These are phyloP conservation scores for Pisolithus thermaeus DNA, from an alignment of 1,284 basidiomycete species.

Conservation along the genomic window DNA sequence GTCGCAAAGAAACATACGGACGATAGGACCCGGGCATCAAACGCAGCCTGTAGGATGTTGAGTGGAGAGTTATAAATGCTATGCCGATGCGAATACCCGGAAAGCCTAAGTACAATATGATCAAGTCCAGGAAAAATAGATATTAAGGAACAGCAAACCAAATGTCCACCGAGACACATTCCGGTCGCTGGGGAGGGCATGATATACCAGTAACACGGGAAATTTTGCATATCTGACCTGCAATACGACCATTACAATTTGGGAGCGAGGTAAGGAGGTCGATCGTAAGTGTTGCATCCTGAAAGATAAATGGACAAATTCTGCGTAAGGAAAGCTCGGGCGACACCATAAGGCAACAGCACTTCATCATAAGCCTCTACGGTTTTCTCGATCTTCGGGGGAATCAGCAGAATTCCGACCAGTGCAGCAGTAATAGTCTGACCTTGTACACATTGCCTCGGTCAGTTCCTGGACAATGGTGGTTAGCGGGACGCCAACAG, in stretches of 20 bases:
- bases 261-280: slow-evolving; percentile 67
- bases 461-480: slow-evolving; percentile 53
- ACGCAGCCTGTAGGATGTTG: slow-evolving; percentile 57
- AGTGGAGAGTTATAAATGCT: background rate
- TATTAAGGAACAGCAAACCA: slow-evolving; percentile 40
- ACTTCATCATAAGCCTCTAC: slow-evolving; percentile 83
- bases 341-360: slow-evolving; percentile 3
- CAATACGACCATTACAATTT: slow-evolving; percentile 88
- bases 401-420: background rate
- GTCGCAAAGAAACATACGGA: slow-evolving; percentile 93
- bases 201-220: background rate
- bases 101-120: slow-evolving; percentile 40
- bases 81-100: slow-evolving; percentile 35
- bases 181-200: slow-evolving; percentile 54
- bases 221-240: slow-evolving; percentile 42
- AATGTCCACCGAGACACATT: slow-evolving; percentile 82
- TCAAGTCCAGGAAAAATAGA: background rate
- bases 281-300: slow-evolving; percentile 75
- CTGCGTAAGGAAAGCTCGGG: background rate
- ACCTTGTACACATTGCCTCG: slow-evolving; percentile 88
- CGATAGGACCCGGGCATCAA: slow-evolving; percentile 78
- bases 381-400: slow-evolving; percentile 61
- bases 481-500: background rate
- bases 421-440: slow-evolving; percentile 3
- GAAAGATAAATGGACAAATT: slow-evolving; percentile 3